Percentiles rank a stretch among this genome's conserved stretches.
These are phyloP conservation scores for Pelargonium australe DNA, from an alignment of 441 rosid species.

Conservation along the genomic window DNA sequence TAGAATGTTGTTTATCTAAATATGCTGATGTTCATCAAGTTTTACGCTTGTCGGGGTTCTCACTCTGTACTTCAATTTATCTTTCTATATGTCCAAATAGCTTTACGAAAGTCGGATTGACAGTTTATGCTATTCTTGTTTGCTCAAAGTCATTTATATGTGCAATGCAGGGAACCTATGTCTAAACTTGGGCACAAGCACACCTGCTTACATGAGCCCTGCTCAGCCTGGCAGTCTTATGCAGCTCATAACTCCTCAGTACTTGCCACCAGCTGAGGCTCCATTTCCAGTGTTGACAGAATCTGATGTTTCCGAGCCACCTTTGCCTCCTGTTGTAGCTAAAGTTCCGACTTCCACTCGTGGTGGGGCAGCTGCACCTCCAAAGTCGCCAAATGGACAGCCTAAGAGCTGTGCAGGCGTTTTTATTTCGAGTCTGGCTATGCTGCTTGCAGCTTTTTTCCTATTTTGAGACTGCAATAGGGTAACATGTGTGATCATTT, in stretches of 20 bases:
- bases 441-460: conserved; percentile 30
- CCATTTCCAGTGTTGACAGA: conserved; percentile 55
- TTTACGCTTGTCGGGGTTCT: too few relatives aligned
- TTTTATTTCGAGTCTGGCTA: conserved; percentile 31
- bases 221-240: conserved; percentile 48
- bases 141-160: too few relatives aligned
- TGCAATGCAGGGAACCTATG: conserved; percentile 53
- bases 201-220: conserved; percentile 57
- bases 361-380: conserved; percentile 24
- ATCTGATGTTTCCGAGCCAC: conserved; percentile 57
- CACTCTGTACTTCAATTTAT: too few relatives aligned
- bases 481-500: conserved; percentile 3
- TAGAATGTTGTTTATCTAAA: background rate
- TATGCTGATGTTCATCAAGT: too few relatives aligned
- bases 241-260: conserved; percentile 18
- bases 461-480: conserved; percentile 29
- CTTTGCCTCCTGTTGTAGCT: conserved; percentile 40
- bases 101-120: too few relatives aligned
- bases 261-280: conserved; percentile 68
- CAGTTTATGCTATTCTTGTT: too few relatives aligned
- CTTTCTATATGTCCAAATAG: background rate
- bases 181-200: conserved; percentile 24
- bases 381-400: conserved; percentile 35
- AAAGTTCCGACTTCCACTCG: conserved; percentile 19
- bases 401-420: conserved; percentile 31